These are phyloP conservation scores for Phytophthora lateralis DNA, from an alignment of 352 stramenopile species.

Conservation along the genomic window DNA sequence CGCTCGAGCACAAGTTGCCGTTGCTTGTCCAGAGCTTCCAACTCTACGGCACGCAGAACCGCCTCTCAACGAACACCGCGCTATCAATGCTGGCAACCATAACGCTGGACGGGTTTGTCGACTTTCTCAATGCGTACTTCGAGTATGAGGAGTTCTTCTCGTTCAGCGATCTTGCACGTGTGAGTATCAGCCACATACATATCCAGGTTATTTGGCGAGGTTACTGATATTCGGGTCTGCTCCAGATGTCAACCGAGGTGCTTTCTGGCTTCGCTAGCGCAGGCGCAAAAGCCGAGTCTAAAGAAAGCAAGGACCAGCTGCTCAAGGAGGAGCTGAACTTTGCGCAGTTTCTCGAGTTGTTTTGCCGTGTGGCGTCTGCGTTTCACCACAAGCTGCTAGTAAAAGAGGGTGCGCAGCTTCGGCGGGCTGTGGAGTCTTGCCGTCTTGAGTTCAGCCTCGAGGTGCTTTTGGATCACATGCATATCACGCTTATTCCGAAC, in stretches of 20 bases:
- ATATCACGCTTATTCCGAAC: conserved; percentile 41
- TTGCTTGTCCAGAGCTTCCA: conserved; percentile 64
- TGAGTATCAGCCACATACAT: conserved; percentile 12
- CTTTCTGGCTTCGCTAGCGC: conserved; percentile 8
- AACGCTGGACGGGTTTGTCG: conserved; percentile 70
- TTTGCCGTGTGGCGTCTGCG: conserved; percentile 58
- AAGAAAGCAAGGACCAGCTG: conserved; percentile 3
- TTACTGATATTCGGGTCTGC: background rate
- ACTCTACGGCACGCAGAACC: conserved; percentile 50
- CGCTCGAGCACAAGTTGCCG: conserved; percentile 52
- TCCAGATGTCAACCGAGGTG: conserved; percentile 21
- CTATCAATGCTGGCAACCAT: conserved; percentile 34
- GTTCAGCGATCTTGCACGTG: conserved; percentile 43
- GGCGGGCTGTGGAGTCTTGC: conserved; percentile 57
- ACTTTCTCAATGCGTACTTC: conserved; percentile 83
- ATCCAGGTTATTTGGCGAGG: too few relatives aligned
- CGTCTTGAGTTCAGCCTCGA: conserved; percentile 72
- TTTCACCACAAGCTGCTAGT: conserved; percentile 56
- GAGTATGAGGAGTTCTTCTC: conserved; percentile 80
- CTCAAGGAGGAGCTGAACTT: conserved; percentile 41
- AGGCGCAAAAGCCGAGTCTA: conserved; percentile 9
- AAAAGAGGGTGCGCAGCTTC: conserved; percentile 57
- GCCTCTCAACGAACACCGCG: conserved; percentile 13
- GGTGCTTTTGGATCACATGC: conserved; percentile 61
- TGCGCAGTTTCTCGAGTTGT: conserved; percentile 68